Base-by-base conservation (phyloP, 2,329 filamentous ascomycete species). In the Hortaea werneckii region DNA sequence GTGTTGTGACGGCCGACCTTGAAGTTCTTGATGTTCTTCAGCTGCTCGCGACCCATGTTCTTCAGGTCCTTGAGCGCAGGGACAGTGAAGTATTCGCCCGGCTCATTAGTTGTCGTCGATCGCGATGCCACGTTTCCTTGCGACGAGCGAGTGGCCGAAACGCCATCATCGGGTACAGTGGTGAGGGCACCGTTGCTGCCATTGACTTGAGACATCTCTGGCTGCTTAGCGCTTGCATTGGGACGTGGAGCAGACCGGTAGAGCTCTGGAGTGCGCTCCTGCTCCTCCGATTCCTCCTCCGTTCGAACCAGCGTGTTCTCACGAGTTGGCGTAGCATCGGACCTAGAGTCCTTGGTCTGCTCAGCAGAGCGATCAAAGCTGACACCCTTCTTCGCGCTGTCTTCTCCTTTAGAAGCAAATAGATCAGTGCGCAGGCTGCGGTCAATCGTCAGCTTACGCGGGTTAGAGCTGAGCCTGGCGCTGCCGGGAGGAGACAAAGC, bases 391-490 rank as follows among this genome's bases (percentile, higher is more conserved):
- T 83, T 82, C n/a, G 52, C 32, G 13, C 66, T 64, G 41, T 60
- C 54, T 42, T 47, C 42, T 20, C 47, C 43, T 32, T 50, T 45
- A n/a, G 50, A 44, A 12, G 58, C 62, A 57, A 82, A 82, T 1
- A 82, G 65, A 50, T 80, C 83, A 47, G 77, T 88, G 44, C 86
- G 79, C 62, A 98, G 75, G 54, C 83, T 84, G 52, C 87, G 83
- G 67, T 95, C 94, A 63, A 98, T 95, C 44, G 89, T 84, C 46
- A 98, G 77, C 65, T 88, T 89, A 71, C 95, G 95, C 56, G 95
- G 79, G 61, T 78, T 86, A 39, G 79, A 78, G n/a, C 79, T 77
- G 56, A 79, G 77, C 48, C 82, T 78, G 29, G 77, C 73, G 32
- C 77, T 74, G 38, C 58, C 58, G 6, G 57, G 55, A 12, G 58